Evolutionary conservation across 148 eudicot genomes (phyloP), one percentile per base, ranked within the genome.

Genomic region (Rhododendron griersonianum): DNA sequence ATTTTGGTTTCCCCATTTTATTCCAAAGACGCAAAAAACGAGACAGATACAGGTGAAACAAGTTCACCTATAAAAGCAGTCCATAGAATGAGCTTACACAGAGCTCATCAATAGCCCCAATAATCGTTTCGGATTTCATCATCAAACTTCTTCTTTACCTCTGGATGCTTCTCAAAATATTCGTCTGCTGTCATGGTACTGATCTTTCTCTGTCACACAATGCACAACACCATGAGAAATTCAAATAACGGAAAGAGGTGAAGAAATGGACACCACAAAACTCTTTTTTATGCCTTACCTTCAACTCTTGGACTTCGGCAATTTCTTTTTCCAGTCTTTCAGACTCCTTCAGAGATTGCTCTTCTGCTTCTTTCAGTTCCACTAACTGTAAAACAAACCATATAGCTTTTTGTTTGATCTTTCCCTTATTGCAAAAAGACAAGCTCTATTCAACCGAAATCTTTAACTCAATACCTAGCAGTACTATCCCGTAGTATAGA

Each of bases 161-260:
- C 98, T 69, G 98, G 99, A 78, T 65, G 71, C 71, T 97, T 97
- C 88, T 86, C 98, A 53, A 97, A 97, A 88, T 97, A 97, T 88
- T 97, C 99, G 81, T 95, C 99, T n/a, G 98, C 99, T 55, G 99
- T 97, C 99, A 97, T 97, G 87, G 99, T 95, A 85, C 95, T 95
- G 79, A 97, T 90, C 87, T 94, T 95, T 86, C 87, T 67, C 99
- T 97, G 94, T 88, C 51, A 25, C 86, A 53, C 39, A 18, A 78
- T 2, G 48, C 39, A 86, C 13, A 28, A 19, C 21, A 28, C 44
- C 63, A 75, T 61, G 30, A 35, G 21, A 33, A 44, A 47, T 2
- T 55, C 37, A 45, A 25, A 41, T 51, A 73, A 3, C 44, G 55
- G 85, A 81, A 78, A 16, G 10, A 39, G 9, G 82, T 23, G 53